phyloP scores from a whole-genome alignment of 73 alveolate genomes.

The Paramecium tetraurelia region DNA sequence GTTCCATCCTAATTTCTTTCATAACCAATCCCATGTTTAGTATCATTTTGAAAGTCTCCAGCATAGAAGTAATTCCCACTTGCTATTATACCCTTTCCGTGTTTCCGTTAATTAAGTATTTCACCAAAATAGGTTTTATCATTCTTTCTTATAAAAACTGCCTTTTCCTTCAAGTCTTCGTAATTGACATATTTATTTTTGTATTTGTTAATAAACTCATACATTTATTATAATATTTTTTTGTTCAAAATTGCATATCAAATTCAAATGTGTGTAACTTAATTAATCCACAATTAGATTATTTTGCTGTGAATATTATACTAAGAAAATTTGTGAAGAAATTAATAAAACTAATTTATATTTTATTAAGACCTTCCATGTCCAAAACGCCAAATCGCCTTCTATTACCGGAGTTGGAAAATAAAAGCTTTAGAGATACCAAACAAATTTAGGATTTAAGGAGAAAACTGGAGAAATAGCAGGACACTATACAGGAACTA shows the following conservation, averaged over 20 bases:
- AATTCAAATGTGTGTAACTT: background rate
- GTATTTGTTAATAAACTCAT: background rate
- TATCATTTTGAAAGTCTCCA: slow-evolving; percentile 13
- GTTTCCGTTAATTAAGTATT: background rate
- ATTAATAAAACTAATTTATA: background rate
- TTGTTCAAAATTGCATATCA: background rate
- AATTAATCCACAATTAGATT: background rate
- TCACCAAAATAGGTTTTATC: background rate
- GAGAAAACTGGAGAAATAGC: background rate
- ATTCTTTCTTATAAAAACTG: background rate
- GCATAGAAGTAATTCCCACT: slow-evolving; percentile 3
- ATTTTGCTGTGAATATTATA: background rate
- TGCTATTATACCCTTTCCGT: background rate
- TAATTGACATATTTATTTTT: background rate
- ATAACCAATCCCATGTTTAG: slow-evolving; percentile 1
- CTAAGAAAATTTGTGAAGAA: background rate
- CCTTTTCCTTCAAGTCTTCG: background rate
- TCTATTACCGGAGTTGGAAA: background rate
- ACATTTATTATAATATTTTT: background rate
- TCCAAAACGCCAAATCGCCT: background rate
- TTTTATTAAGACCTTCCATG: background rate
- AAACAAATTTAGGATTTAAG: background rate
- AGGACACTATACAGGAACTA: background rate
- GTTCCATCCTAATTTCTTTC: slow-evolving; percentile 24
- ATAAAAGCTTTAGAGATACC: background rate